phyloP scores from a whole-genome alignment of 176 grass and related monocot genomes.

The bread wheat (Triticum aestivum) region DNA sequence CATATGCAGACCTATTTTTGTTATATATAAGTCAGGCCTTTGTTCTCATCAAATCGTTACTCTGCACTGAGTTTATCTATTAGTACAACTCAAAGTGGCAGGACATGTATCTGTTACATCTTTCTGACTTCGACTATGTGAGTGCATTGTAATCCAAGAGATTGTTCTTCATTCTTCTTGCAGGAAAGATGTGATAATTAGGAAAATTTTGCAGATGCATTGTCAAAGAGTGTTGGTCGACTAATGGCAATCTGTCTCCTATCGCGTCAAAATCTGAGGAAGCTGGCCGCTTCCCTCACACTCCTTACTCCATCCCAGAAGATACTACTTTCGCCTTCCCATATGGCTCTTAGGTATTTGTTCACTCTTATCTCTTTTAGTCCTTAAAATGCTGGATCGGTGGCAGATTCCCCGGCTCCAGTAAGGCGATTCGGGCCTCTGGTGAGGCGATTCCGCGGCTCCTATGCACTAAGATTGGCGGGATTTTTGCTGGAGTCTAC shows the following conservation, averaged over 20 bases:
- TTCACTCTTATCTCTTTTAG: background rate
- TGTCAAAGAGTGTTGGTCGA: background rate
- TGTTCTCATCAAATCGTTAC: too few relatives aligned
- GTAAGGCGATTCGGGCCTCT: too few relatives aligned
- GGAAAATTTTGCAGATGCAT: background rate
- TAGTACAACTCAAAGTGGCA: background rate
- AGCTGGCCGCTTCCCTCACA: background rate
- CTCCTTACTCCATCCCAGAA: conserved; percentile 23
- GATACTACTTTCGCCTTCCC: background rate
- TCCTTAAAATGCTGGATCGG: background rate
- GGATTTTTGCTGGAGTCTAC: too few relatives aligned
- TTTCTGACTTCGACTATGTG: background rate
- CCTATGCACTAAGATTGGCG: too few relatives aligned
- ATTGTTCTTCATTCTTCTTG: background rate
- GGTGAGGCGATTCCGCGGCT: too few relatives aligned
- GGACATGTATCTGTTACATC: background rate
- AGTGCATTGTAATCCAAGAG: background rate
- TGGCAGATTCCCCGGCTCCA: too few relatives aligned
- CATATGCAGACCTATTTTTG: too few relatives aligned
- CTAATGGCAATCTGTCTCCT: conserved; percentile 41
- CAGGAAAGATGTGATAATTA: background rate
- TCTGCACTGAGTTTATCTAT: too few relatives aligned
- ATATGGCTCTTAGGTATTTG: conserved; percentile 33
- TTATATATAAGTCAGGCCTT: too few relatives aligned
- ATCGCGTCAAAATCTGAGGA: conserved; percentile 35